These are phyloP conservation scores for Irpex sp. DNA, from an alignment of 1,284 basidiomycete genomes.

Conservation along the genomic window DNA sequence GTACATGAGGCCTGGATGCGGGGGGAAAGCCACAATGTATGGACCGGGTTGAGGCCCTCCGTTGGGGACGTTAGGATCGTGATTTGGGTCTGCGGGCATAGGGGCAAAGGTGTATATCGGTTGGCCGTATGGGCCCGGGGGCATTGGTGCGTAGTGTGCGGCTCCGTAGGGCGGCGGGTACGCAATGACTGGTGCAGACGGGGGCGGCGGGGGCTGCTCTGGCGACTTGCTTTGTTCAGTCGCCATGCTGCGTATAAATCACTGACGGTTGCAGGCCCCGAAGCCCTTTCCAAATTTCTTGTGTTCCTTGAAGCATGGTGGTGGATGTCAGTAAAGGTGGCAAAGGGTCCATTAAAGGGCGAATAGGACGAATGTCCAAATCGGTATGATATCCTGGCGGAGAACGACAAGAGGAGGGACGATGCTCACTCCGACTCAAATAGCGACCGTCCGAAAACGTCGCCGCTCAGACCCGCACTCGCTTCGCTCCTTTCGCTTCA, in stretches of 20 bases:
- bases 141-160: slow-evolving; percentile 38
- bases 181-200: slow-evolving; percentile 18
- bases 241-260: slow-evolving; percentile 20
- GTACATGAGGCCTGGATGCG: slow-evolving; percentile 60
- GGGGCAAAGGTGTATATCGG: slow-evolving; percentile 45
- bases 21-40: slow-evolving; percentile 51
- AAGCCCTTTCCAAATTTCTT: background rate
- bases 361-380: background rate
- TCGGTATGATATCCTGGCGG: slow-evolving; percentile 16
- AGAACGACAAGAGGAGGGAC: slow-evolving; percentile 22
- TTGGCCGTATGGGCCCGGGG: slow-evolving; percentile 42
- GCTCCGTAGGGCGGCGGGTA: slow-evolving; percentile 43
- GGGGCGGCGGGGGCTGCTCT: slow-evolving; percentile 20
- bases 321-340: slow-evolving; percentile 2
- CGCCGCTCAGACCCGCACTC: slow-evolving; percentile 33
- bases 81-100: slow-evolving; percentile 36
- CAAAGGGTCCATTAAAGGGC: background rate
- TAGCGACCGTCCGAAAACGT: slow-evolving; percentile 33
- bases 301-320: slow-evolving; percentile 3
- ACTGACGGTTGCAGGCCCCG: background rate
- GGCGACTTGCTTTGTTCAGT: slow-evolving; percentile 28
- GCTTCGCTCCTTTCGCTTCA: slow-evolving; percentile 23
- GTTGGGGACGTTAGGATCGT: slow-evolving; percentile 38
- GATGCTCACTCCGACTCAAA: slow-evolving; percentile 35
- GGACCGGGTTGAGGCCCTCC: slow-evolving; percentile 32